Conservation (phyloP, 106 monocot species). For the Xerophyta viscosa region DNA sequence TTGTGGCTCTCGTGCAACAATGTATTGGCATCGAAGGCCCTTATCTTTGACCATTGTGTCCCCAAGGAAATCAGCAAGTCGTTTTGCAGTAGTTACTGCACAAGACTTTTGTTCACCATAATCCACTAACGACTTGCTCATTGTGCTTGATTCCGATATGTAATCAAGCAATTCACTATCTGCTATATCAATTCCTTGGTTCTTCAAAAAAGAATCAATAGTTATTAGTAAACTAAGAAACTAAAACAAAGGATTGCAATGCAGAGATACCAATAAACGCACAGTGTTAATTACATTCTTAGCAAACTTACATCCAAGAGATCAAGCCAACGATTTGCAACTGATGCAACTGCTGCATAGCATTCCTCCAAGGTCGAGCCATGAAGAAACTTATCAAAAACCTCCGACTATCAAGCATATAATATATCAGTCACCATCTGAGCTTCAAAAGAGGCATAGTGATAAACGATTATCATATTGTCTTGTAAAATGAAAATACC, state of each 20-base stretch:
- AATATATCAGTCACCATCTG: background rate
- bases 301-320: constrained; percentile 80
- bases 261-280: no score
- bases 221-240: no score
- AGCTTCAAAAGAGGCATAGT: background rate
- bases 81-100: constrained; percentile 90
- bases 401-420: constrained; percentile 62
- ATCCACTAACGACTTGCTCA: constrained; percentile 94
- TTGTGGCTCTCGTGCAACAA: constrained; percentile 87
- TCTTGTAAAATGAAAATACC: constrained; percentile 25
- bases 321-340: constrained; percentile 94
- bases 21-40: constrained; percentile 83
- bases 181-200: constrained; percentile 87
- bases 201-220: constrained; percentile 44
- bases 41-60: constrained; percentile 97
- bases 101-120: constrained; percentile 96
- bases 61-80: constrained; percentile 96
- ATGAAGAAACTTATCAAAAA: constrained; percentile 94
- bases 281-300: no score
- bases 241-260: no score
- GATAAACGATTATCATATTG: background rate
- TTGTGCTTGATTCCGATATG: constrained; percentile 98
- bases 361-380: constrained; percentile 90
- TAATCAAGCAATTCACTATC: constrained; percentile 95
- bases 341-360: constrained; percentile 89